Evolutionary conservation across 208 protist species (phyloP), one percentile per base, ranked within the genome.

Genomic region (Leishmania turanica): DNA sequence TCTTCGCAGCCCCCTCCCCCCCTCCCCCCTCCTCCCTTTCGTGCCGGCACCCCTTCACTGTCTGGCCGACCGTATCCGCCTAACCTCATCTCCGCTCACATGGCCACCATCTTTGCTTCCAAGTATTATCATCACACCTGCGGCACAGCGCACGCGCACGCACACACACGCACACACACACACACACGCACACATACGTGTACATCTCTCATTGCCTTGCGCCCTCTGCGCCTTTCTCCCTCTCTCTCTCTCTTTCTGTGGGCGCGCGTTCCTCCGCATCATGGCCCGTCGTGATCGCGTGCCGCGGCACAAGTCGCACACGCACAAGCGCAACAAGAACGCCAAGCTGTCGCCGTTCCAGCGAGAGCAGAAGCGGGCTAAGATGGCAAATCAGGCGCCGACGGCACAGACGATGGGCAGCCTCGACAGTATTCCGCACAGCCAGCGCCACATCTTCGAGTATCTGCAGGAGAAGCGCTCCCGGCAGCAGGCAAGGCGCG

Each of bases 331-430:
- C 31, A 97, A 97, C 85, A 91, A 94, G 74, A 97, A 97, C 65
- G 91, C 94, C 9, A 97, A 97, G 81, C 85, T 97, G 2, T 97
- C 94, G 0, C 94, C 94, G 8, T 97, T 95, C 66, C 94, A 97
- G 82, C 90, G 91, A 0, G 92, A 97, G 78, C 87, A 91, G 77
- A 92, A 91, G 87, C 90, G 91, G 4, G 68, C 66, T 0, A 89
- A 91, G 78, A 66, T 96, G 54, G 92, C 92, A 9, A 97, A 97
- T 77, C 94, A 97, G 76, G 86, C 90, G 19, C 94, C 94, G 17
- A 93, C 87, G 0, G 65, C 82, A 0, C 80, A 75, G 49, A 86
- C 79, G 6, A 87, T 90, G 21, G 88, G 82, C 42, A 72, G 84
- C 64, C 68, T 84, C 4, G 89, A 96, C 77, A 88, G 79, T 76